A percentile compares a stretch with the other conserved stretches of the same genome.
These are phyloP conservation scores for Cylindrodendrum hubeiense DNA, from an alignment of 2,329 filamentous ascomycete genomes.

Conservation along the genomic window DNA sequence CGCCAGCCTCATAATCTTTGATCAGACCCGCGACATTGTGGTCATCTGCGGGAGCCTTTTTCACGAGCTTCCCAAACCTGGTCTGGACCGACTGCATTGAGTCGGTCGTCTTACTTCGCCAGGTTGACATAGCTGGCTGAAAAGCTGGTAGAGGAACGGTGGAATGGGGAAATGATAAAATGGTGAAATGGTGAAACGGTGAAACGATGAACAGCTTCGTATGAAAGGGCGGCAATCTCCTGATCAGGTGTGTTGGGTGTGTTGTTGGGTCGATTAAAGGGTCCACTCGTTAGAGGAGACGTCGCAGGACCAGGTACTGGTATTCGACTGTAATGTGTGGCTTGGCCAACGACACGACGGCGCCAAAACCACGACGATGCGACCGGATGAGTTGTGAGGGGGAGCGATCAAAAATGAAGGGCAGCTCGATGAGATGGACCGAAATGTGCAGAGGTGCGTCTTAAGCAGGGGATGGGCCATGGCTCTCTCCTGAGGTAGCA, in stretches of 20 bases:
- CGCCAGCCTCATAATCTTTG: slow-evolving; percentile 25
- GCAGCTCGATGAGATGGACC: neutral
- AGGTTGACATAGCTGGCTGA: slow-evolving; percentile 12
- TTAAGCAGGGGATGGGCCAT: neutral
- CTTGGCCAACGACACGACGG: neutral
- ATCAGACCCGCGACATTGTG: slow-evolving; percentile 19
- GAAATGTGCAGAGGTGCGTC: slow-evolving; percentile 1
- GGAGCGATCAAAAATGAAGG: neutral
- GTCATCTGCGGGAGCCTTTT: slow-evolving; percentile 16
- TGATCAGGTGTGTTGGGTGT: neutral
- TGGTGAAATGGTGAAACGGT: no score
- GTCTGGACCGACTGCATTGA: slow-evolving; percentile 27
- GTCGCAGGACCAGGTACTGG: neutral
- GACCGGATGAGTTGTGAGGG: neutral
- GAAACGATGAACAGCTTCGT: neutral
- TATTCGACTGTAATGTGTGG: neutral
- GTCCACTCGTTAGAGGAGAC: neutral
- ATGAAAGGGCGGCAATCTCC: neutral
- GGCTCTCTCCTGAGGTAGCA: neutral
- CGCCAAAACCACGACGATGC: neutral
- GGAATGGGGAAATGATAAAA: no score
- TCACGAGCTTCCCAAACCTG: slow-evolving; percentile 22
- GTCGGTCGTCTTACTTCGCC: slow-evolving; percentile 19
- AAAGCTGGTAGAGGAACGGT: neutral
- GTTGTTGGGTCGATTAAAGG: neutral